Evolutionary conservation across 208 protist species (phyloP).

Genomic region (Leishmania tarentolae): DNA sequence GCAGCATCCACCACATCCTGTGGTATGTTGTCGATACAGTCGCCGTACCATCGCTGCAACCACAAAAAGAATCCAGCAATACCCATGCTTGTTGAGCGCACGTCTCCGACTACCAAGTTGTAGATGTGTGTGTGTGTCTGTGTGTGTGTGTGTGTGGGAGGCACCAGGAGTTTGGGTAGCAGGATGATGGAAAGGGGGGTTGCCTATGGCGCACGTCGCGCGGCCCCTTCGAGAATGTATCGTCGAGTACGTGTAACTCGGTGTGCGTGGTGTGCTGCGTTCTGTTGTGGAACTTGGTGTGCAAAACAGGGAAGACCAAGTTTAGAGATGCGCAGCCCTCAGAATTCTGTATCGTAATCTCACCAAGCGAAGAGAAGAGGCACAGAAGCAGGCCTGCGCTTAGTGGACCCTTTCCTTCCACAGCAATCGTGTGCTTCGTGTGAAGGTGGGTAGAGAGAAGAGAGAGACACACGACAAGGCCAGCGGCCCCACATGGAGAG

Average conservation of each 20-base stretch:
- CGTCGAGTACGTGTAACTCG: background rate
- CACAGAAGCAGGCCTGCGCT: background rate
- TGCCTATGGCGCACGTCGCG: background rate
- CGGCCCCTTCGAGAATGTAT: background rate
- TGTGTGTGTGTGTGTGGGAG: background rate
- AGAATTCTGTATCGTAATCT: background rate
- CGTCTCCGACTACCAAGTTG: background rate
- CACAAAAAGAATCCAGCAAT: conserved; percentile 92
- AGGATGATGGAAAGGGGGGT: background rate
- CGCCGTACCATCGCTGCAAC: conserved; percentile 81
- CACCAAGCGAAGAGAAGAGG: background rate
- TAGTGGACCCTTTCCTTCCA: background rate
- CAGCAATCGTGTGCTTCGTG: background rate
- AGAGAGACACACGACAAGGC: background rate
- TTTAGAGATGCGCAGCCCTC: background rate
- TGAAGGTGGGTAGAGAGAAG: background rate
- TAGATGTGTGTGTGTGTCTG: background rate
- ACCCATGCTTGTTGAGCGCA: conserved; percentile 51
- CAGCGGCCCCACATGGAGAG: background rate
- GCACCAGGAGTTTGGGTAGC: background rate
- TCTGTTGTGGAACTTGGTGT: background rate
- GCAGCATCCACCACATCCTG: conserved; percentile 65
- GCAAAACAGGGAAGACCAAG: background rate
- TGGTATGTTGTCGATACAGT: conserved; percentile 86
- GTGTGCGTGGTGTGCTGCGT: background rate